These are phyloP conservation scores for Nakazawaea laoshanensis DNA, from an alignment of 805 yeast species.

Conservation along the genomic window DNA sequence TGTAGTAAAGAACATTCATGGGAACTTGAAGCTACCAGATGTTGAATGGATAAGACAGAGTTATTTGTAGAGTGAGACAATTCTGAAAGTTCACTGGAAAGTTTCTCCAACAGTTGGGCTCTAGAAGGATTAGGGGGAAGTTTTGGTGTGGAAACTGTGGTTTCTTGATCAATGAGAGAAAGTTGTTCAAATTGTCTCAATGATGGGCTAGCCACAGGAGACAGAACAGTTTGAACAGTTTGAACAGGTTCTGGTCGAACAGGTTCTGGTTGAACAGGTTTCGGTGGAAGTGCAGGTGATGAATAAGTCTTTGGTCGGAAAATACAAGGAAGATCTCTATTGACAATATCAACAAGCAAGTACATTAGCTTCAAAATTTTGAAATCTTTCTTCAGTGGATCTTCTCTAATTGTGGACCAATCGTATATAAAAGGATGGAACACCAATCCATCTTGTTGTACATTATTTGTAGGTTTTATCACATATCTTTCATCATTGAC, in stretches of 20 bases:
- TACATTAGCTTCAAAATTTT: conserved; percentile 18
- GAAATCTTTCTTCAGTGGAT: conserved; percentile 17
- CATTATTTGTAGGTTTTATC: conserved; percentile 51
- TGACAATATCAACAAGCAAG: conserved; percentile 14
- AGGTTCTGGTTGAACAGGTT: conserved; percentile 18
- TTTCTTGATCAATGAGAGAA: conserved; percentile 9
- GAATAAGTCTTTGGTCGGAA: conserved; percentile 29
- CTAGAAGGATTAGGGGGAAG: conserved; percentile 11
- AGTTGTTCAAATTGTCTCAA: conserved; percentile 6
- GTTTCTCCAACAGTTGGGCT: conserved; percentile 6
- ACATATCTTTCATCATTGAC: conserved; percentile 37
- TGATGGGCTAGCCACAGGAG: conserved; percentile 2
- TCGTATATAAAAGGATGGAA: conserved; percentile 60
- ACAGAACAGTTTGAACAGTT: neutral
- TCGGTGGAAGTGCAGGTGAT: conserved; percentile 29
- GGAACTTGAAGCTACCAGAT: conserved; percentile 12
- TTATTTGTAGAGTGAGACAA: neutral
- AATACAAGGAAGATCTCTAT: conserved; percentile 12
- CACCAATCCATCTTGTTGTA: conserved; percentile 65
- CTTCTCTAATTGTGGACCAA: conserved; percentile 33
- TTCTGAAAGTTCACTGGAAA: no score
- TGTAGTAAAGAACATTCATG: conserved; percentile 14
- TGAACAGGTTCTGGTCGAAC: conserved; percentile 3
- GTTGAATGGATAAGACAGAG: neutral
- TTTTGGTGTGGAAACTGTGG: conserved; percentile 2